Evolutionary conservation across 345 rosid species (phyloP).

Genomic region (Sonneratia alba): DNA sequence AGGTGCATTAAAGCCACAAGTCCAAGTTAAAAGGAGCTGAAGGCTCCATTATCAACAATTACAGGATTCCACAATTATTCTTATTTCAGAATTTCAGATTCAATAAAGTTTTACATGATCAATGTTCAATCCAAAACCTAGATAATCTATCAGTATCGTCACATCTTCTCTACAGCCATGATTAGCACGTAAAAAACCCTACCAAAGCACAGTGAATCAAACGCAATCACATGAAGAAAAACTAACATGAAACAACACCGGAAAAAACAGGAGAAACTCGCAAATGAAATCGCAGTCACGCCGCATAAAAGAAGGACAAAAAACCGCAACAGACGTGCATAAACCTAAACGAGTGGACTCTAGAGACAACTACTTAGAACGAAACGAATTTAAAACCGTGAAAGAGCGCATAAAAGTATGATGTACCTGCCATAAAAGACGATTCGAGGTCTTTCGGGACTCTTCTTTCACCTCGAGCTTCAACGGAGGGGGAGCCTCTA

Average conservation of each 20-base stretch:
- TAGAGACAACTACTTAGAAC: not conserved
- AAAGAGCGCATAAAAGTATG: not conserved
- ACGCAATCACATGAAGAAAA: not conserved
- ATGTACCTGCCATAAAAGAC: slow-evolving; percentile 16
- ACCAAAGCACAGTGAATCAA: not conserved
- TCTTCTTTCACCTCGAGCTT: slow-evolving; percentile 16
- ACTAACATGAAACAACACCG: not conserved
- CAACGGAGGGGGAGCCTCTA: not conserved
- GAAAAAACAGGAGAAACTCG: not conserved
- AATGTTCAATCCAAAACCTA: not conserved
- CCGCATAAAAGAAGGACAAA: not conserved
- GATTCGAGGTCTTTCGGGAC: slow-evolving; percentile 16
- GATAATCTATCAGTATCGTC: not conserved
- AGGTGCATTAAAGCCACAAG: too few species aligned
- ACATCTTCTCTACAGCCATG: not conserved
- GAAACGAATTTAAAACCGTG: not conserved
- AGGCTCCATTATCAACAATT: not conserved
- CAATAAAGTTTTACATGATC: not conserved
- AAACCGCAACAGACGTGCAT: too few species aligned
- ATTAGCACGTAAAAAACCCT: not conserved
- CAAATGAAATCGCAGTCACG: not conserved
- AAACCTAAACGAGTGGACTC: not conserved
- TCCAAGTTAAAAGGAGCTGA: too few species aligned
- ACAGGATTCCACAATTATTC: not conserved
- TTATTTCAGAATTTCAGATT: not conserved